A percentile compares a stretch with the other conserved stretches of the same genome.
These are phyloP conservation scores for Colletotrichum orbiculare DNA, from an alignment of 2,329 filamentous ascomycete genomes.

Conservation along the genomic window DNA sequence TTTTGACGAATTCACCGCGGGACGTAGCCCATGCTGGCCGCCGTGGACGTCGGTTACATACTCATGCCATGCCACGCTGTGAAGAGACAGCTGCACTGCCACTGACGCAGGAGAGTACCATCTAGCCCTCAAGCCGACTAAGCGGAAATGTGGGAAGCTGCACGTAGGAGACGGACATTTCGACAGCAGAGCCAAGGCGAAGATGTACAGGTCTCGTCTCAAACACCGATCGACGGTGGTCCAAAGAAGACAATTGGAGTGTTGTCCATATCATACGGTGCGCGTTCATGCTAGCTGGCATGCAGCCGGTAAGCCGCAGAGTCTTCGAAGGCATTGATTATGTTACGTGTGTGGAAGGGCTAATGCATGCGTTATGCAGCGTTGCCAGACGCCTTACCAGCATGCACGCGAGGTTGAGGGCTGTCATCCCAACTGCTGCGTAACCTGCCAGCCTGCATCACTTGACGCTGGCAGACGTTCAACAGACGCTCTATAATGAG, in stretches of 20 bases:
- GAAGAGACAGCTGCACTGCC: no score
- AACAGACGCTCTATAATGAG: slow-evolving; percentile 3
- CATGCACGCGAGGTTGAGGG: background rate
- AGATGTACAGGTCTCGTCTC: background rate
- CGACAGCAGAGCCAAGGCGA: background rate
- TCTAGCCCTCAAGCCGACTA: no score
- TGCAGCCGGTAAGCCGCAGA: slow-evolving; percentile 7
- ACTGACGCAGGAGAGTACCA: no score
- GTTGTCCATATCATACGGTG: background rate
- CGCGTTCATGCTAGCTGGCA: slow-evolving; percentile 21
- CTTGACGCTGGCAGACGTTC: slow-evolving; percentile 6
- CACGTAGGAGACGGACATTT: no score
- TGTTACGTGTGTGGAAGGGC: background rate
- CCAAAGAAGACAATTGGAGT: slow-evolving; percentile 4
- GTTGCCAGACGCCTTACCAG: slow-evolving; percentile 9
- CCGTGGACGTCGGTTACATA: no score
- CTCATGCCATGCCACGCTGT: no score
- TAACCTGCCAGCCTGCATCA: slow-evolving; percentile 9
- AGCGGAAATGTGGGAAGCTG: no score
- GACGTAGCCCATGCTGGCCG: no score
- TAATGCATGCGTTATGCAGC: slow-evolving; percentile 29
- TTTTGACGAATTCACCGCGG: no score
- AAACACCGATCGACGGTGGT: background rate
- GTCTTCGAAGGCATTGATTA: slow-evolving; percentile 1
- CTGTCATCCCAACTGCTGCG: slow-evolving; percentile 4